Percentiles rank a stretch among this genome's conserved stretches.
phyloP scores from a whole-genome alignment of 2,329 filamentous ascomycete species.

The Cadophora malorum region DNA sequence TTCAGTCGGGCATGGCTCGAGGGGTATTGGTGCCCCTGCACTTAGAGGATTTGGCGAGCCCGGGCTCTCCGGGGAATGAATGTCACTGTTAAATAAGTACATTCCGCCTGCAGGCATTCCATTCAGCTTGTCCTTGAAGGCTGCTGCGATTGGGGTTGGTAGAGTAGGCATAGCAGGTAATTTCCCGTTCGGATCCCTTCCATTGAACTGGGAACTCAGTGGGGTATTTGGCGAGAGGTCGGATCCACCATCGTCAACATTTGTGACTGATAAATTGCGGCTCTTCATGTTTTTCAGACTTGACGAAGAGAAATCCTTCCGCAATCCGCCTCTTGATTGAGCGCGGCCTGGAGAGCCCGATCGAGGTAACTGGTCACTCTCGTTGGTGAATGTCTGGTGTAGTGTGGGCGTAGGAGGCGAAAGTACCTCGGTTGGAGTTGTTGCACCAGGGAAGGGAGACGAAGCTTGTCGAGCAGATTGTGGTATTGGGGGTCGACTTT shows the following conservation, averaged over 20 bases:
- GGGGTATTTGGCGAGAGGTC: constrained; percentile 79
- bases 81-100: constrained; percentile 83
- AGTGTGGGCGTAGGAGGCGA: constrained; percentile 44
- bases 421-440: constrained; percentile 38
- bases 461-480: constrained; percentile 41
- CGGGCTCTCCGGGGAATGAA: constrained; percentile 70
- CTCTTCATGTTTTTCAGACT: constrained; percentile 75
- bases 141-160: constrained; percentile 70
- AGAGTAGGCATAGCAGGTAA: constrained; percentile 65
- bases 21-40: constrained; percentile 71
- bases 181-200: constrained; percentile 52
- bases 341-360: constrained; percentile 60
- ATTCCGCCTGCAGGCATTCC: constrained; percentile 69
- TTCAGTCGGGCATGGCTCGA: constrained; percentile 92
- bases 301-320: constrained; percentile 74
- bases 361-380: constrained; percentile 48
- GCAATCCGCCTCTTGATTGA: constrained; percentile 53
- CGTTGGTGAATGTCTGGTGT: constrained; percentile 40
- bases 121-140: constrained; percentile 64
- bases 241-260: constrained; percentile 64
- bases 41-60: constrained; percentile 70
- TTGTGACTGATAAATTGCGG: constrained; percentile 73
- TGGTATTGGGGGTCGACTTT: constrained; percentile 36
- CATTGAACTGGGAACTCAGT: constrained; percentile 58
- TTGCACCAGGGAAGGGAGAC: constrained; percentile 37